These are phyloP conservation scores for Aspergillus unguis DNA, from an alignment of 2,329 filamentous ascomycete species.

Conservation along the genomic window DNA sequence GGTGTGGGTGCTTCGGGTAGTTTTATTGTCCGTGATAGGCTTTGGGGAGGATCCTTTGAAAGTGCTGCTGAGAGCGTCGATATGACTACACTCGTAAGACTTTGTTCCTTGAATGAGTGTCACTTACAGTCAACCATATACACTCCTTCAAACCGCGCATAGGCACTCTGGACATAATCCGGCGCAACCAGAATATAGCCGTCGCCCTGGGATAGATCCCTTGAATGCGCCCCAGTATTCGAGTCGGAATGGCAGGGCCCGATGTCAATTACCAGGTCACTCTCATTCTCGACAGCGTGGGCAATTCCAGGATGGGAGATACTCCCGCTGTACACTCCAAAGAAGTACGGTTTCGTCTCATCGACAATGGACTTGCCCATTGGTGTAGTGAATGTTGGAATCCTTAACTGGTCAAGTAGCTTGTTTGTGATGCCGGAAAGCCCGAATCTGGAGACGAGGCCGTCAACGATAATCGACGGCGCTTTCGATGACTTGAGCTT, in stretches of 20 bases:
- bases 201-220: constrained; percentile 65
- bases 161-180: constrained; percentile 33
- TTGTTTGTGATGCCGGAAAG: constrained; percentile 67
- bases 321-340: constrained; percentile 74
- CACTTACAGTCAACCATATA: background rate
- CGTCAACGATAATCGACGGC: constrained; percentile 74
- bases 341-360: constrained; percentile 67
- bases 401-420: constrained; percentile 64
- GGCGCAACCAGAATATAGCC: constrained; percentile 77
- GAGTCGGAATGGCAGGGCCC: constrained; percentile 35
- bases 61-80: background rate
- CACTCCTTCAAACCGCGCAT: background rate
- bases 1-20: background rate
- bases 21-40: background rate
- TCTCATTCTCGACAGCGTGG: constrained; percentile 23
- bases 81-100: background rate
- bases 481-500: constrained; percentile 62
- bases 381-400: constrained; percentile 78
- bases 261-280: constrained; percentile 34
- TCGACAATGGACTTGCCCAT: constrained; percentile 82
- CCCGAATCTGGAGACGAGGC: constrained; percentile 70
- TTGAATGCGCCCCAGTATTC: constrained; percentile 63
- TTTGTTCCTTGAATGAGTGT: background rate
- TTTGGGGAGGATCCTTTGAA: background rate
- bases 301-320: constrained; percentile 55